Percentiles rank a stretch among this genome's conserved stretches.
Evolutionary conservation across 345 rosid genomes (phyloP).

Genomic region (Citrus inodora): DNA sequence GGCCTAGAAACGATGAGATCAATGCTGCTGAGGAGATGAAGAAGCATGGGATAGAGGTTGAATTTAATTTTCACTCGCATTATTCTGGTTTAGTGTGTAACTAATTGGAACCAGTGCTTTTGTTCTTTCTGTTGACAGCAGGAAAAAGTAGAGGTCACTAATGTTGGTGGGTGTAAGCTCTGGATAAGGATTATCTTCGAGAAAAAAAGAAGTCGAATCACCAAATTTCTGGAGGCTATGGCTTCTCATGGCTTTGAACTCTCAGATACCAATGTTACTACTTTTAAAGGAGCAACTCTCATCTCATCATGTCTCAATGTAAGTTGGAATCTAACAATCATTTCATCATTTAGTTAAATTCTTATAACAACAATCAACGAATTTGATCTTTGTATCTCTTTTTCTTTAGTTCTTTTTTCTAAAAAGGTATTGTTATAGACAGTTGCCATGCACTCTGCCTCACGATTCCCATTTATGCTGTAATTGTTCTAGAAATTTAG

Average conservation of each 20-base stretch:
- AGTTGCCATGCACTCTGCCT: neutral
- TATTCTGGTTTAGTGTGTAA: neutral
- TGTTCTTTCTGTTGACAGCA: constrained; percentile 9
- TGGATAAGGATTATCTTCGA: constrained; percentile 66
- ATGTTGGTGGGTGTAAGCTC: constrained; percentile 45
- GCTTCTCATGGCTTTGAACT: constrained; percentile 50
- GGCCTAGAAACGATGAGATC: constrained; percentile 15
- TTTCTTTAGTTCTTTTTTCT: too few relatives aligned
- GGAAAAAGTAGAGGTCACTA: constrained; percentile 62
- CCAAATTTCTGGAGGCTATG: constrained; percentile 57
- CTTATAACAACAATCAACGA: neutral
- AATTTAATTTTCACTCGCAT: neutral
- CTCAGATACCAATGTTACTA: constrained; percentile 50
- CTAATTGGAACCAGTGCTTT: neutral
- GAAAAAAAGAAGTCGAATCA: constrained; percentile 58
- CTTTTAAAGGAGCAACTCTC: constrained; percentile 52
- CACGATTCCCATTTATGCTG: neutral
- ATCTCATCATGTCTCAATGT: constrained; percentile 57
- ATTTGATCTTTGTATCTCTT: too few relatives aligned
- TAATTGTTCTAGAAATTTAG: neutral
- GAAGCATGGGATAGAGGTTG: constrained; percentile 51
- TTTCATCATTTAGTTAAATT: neutral
- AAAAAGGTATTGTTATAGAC: neutral
- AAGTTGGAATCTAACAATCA: neutral
- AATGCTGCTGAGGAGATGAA: constrained; percentile 43